Base-by-base conservation (phyloP, 2,329 filamentous ascomycete genomes). In the Aschersonia sp. region DNA sequence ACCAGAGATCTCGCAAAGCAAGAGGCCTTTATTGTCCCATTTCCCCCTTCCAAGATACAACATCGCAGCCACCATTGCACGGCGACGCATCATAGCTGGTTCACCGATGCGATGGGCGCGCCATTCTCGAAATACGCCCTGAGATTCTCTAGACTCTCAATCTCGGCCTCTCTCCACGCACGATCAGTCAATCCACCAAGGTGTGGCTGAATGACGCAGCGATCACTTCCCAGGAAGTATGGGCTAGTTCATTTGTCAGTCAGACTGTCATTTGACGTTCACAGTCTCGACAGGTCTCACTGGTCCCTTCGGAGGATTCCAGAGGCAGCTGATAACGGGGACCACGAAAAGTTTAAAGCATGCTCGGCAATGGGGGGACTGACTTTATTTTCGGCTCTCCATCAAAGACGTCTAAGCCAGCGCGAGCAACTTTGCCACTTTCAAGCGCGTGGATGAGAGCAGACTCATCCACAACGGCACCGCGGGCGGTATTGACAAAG, bases 401-500 rank as follows among this genome's bases (percentile, higher is more conserved):
- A 45, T 49, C 49, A 40, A 72, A 69, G 1, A 73, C 71, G 51
- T 75, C 72, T 39, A 76, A 49, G 0, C 73, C 74, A 1, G 69
- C 71, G 5, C 68, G 58, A 1, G 60, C 59, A 2, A 76, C 51
- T 46, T 70, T 69, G 0, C 72, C 70, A 5, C 57, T 63, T 47
- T 72, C 64, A 5, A 77, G 53, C 0, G 71, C 73, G 9, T 59
- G 55, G 5, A 71, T 62, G 12, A 77, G 54, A 0, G 72, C 72
- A 4, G 57, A 54, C 52, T 76, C 71, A 49, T 76, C 65, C 1
- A 77, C 58, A 4, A 76, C 58, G 10, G 64, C 64, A 0, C 73
- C 73, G 0, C 73, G 63, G 0, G 72, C 68, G 0, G 73, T 76
- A 53, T 77, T 77, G 33, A 76, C 60, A 4, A 77, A 54, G 47